phyloP scores from a whole-genome alignment of 148 eudicot species.

The Limonium bicolor region DNA sequence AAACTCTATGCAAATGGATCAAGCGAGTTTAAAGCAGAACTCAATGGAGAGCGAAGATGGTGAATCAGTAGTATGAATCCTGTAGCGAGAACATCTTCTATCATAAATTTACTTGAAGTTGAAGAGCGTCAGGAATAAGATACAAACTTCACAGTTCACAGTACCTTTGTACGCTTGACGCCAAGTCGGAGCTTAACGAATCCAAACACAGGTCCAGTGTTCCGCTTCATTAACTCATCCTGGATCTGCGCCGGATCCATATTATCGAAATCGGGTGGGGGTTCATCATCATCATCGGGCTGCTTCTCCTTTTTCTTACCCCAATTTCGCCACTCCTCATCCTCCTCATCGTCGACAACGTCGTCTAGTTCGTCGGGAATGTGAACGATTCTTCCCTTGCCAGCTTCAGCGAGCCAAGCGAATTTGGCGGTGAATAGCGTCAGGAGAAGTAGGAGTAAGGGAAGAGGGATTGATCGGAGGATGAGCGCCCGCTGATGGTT shows the following conservation, averaged over 20 bases:
- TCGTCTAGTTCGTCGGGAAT: constrained; percentile 78
- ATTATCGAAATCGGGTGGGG: constrained; percentile 41
- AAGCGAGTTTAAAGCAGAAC: no score
- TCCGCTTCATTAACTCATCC: constrained; percentile 41
- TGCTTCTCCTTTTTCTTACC: constrained; percentile 34
- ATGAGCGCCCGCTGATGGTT: no score
- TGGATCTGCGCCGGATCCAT: constrained; percentile 43
- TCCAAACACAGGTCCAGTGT: constrained; percentile 57
- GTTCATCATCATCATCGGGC: constrained; percentile 25
- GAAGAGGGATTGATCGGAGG: no score
- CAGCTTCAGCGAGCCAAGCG: constrained; percentile 23
- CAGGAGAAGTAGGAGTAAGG: constrained; percentile 16
- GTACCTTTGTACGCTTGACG: constrained; percentile 41
- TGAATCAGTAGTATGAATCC: no score
- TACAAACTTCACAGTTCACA: background rate
- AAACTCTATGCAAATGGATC: no score
- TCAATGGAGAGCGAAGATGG: no score
- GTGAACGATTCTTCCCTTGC: constrained; percentile 34
- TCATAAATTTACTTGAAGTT: background rate
- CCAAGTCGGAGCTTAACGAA: constrained; percentile 74
- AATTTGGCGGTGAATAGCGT: background rate
- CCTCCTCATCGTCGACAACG: constrained; percentile 85
- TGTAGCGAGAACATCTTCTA: no score
- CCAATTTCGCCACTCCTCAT: constrained; percentile 73
- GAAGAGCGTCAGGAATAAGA: background rate